Base-by-base conservation (phyloP, 441 rosid genomes). In the Sinapis alba region DNA sequence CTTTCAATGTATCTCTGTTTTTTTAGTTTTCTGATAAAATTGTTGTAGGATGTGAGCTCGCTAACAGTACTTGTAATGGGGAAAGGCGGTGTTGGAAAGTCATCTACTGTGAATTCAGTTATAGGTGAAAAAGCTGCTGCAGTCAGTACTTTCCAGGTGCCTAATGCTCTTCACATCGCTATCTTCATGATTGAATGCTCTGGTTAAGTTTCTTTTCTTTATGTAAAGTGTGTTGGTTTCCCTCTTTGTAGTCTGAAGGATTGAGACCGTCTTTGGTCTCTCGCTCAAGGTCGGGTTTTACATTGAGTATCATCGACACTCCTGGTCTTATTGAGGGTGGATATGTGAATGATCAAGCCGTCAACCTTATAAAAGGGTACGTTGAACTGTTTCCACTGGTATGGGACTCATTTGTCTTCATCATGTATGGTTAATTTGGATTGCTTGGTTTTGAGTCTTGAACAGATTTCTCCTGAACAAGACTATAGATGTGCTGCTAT, bases 291-390 rank as follows among this genome's bases (percentile, higher is more conserved):
- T 82, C 87, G 4, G 89, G 87, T 19, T 86, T 86, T 74, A 80
- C 83, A 21, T 80, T 86, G 65, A 84, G 82, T 32, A 71, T 86
- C 15, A 79, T 86, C 6, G 86, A 86, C 79, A 80, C 87, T 36
- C 89, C 89, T 75, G 89, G 89, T 47, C 83, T 86, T 63, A 84
- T 84, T 24, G 89, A 86, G 71, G 89, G 89, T 51, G 89, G 89
- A 71, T 86, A 86, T 73, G 84, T 84, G 23, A 86, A 86, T 80
- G 83, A 82, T 77, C 87, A 80, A 80, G 86, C 87, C 24, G 72
- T 86, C 77, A 83, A 84, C 60, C 76, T 79, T 59, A 86, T 84
- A 12, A 86, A 86, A 74, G 77, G 82, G 89, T 86, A 51, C 13
- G 74, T 64, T 43, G 11, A 43, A 15, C 16, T 58, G n/a, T 60